Evolutionary conservation across 257 asterid genomes (phyloP).

Genomic region (Cinchona pubescens): DNA sequence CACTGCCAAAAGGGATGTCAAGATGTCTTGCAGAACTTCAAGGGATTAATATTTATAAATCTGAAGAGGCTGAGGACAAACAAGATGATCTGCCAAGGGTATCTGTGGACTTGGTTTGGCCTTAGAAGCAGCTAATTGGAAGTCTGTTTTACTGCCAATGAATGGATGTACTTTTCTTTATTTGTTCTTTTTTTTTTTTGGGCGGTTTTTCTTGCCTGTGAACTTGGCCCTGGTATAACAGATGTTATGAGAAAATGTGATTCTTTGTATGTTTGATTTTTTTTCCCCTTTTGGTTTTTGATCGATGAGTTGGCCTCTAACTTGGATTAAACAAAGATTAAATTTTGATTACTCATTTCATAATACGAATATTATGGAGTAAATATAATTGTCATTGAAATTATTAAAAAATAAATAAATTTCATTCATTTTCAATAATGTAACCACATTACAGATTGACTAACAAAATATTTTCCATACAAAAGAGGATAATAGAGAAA

Average conservation of each 20-base stretch:
- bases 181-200: neutral
- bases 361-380: too few relatives aligned
- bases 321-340: too few relatives aligned
- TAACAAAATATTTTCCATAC: too few relatives aligned
- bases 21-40: conserved; percentile 6
- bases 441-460: too few relatives aligned
- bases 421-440: too few relatives aligned
- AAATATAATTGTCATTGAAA: too few relatives aligned
- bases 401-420: too few relatives aligned
- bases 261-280: too few relatives aligned
- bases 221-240: neutral
- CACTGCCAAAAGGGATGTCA: conserved; percentile 3
- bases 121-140: neutral
- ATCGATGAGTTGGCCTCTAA: too few relatives aligned
- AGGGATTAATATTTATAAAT: neutral
- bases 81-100: conserved; percentile 26
- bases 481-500: too few relatives aligned
- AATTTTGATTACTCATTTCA: too few relatives aligned
- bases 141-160: neutral
- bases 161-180: neutral
- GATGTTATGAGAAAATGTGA: neutral
- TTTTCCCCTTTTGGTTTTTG: too few relatives aligned
- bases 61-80: conserved; percentile 8
- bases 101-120: conserved; percentile 34
- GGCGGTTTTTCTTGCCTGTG: neutral